Conservation (phyloP, 2,329 filamentous ascomycete species). For the Aspergillus sp. region DNA sequence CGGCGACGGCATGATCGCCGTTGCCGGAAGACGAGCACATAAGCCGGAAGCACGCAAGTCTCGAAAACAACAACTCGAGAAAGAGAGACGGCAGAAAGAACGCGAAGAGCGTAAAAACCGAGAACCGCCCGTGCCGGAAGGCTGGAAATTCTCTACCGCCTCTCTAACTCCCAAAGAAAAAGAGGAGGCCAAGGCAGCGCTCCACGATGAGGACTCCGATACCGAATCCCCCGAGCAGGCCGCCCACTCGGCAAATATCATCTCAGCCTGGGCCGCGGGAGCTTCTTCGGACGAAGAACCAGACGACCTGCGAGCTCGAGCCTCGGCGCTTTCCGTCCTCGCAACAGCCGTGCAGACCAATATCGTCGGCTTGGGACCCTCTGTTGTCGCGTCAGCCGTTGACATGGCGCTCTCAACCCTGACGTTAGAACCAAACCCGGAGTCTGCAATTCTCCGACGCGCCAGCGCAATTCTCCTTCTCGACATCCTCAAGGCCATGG, state of each 20-base stretch:
- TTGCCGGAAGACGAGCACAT: conserved; percentile 40
- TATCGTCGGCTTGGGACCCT: conserved; percentile 37
- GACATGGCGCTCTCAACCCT: conserved; percentile 42
- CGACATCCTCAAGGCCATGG: conserved; percentile 42
- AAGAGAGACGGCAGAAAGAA: conserved; percentile 25
- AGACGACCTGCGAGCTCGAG: conserved; percentile 44
- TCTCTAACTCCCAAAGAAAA: conserved; percentile 5
- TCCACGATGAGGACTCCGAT: conserved; percentile 20
- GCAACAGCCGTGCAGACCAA: conserved; percentile 43
- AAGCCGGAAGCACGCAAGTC: conserved; percentile 36
- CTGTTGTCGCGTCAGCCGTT: conserved; percentile 36
- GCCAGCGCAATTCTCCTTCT: conserved; percentile 42
- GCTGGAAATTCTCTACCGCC: conserved; percentile 30
- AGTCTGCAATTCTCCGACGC: conserved; percentile 43
- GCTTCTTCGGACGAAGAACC: conserved; percentile 37
- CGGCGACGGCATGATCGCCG: conserved; percentile 39
- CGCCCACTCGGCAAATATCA: conserved; percentile 34
- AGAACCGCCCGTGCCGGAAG: conserved; percentile 25
- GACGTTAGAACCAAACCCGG: conserved; percentile 34
- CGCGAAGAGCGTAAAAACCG: conserved; percentile 29
- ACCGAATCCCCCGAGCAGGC: conserved; percentile 35
- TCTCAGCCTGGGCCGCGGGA: conserved; percentile 43
- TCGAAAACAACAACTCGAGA: conserved; percentile 28
- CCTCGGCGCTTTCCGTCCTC: conserved; percentile 46
- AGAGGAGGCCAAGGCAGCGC: neutral